Percentiles rank a stretch among this genome's conserved stretches.
Conservation (phyloP, 768 basidiomycete species). For the Gloeophyllum trabeum region DNA sequence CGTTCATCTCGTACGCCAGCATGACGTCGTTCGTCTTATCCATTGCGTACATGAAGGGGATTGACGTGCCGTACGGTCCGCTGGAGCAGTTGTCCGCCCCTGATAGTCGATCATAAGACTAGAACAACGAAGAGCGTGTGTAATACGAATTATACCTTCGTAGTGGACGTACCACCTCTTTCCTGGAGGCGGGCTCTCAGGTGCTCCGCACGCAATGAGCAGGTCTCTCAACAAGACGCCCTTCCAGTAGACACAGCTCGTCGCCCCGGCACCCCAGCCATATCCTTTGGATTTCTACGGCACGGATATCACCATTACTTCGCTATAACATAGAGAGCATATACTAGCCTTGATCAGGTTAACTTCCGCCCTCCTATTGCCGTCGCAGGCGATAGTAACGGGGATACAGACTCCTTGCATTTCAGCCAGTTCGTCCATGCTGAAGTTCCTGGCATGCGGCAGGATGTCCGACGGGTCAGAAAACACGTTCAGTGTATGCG, state of each 20-base stretch:
- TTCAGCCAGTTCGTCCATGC: constrained; percentile 9
- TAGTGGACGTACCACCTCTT: no score
- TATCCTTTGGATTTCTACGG: no score
- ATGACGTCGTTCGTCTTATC: constrained; percentile 10
- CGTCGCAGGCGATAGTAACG: constrained; percentile 11
- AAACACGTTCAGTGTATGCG: constrained; percentile 7
- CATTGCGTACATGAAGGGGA: constrained; percentile 12
- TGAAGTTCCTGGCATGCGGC: constrained; percentile 8
- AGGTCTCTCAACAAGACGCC: constrained; percentile 11
- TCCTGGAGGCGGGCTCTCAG: no score
- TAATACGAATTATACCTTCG: no score
- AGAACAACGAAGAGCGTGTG: no score
- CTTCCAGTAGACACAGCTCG: constrained; percentile 8
- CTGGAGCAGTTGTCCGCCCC: constrained; percentile 12
- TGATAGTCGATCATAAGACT: not conserved
- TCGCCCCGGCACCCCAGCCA: no score
- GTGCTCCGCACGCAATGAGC: constrained; percentile 9
- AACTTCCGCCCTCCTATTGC: constrained; percentile 6
- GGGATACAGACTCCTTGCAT: constrained; percentile 8
- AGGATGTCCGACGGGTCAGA: constrained; percentile 5
- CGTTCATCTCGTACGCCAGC: constrained; percentile 11
- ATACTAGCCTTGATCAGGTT: not conserved
- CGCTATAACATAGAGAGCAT: not conserved
- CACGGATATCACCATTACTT: constrained; percentile 3
- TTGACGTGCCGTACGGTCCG: constrained; percentile 11